Base-by-base conservation (phyloP, 2,329 filamentous ascomycete species). In the Hysterium pulicare region DNA sequence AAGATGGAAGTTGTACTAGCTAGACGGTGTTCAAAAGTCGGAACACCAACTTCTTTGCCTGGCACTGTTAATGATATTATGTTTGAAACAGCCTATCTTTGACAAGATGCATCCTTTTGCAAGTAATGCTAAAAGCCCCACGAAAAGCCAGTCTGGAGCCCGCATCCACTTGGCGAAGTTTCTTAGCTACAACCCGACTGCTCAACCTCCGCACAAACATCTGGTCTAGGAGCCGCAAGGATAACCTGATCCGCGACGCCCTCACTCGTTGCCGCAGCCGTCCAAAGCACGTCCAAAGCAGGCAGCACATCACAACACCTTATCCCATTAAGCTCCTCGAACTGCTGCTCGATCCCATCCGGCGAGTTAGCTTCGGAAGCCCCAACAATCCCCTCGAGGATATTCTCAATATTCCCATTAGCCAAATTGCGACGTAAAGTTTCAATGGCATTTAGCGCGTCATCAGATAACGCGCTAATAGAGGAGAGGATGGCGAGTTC, bases 281-380 rank as follows among this genome's bases (percentile, higher is more conserved):
- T 15, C 32, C 32, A 34, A n/a, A 34, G 16, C 5, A 34, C 21
- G 16, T 34, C 32, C 32, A 34, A 34, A 5, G 11, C 32, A n/a
- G 32, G 32, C 4, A 34, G 16, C 13, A 34, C 32, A 34, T 34
- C 21, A 19, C 32, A 34, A 19, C 32, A 34, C 32, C 32, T 34
- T 19, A 16, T 11, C 7, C 11, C 21, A 34, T 34, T 34, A 19
- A 34, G 17, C 11, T 34, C 4, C 32, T 34, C 32, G 11, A 34
- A 17, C 16, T 34, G 32, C 16, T n/a, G n/a, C n/a, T n/a, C n/a
- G n/a, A n/a, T n/a, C n/a, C n/a, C n/a, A n/a, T n/a, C n/a, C n/a
- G n/a, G n/a, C n/a, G 32, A 17, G 32, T 19, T 34, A 5, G 21
- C 32, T 11, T 3, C n/a, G n/a, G 5, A 6, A 11, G 32, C 4